These are phyloP conservation scores for Penicillium fimorum DNA, from an alignment of 495 filamentous ascomycete species.

Conservation along the genomic window DNA sequence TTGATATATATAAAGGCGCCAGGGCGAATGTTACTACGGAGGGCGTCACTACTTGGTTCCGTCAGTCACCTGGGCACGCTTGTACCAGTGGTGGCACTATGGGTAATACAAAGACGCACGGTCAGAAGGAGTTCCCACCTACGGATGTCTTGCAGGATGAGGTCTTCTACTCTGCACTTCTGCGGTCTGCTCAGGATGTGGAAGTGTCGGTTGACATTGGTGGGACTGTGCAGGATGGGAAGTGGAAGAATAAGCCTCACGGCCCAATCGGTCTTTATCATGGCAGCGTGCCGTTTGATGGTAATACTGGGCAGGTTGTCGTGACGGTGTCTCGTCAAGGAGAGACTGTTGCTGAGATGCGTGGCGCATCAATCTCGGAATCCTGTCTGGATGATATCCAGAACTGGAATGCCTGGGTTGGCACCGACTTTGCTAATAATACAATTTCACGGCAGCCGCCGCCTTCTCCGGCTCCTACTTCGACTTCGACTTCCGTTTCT, in stretches of 20 bases:
- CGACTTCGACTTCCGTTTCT: not conserved
- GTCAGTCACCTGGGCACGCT: conserved; percentile 32
- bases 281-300: conserved; percentile 44
- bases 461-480: not conserved
- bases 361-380: conserved; percentile 4
- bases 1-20: conserved; percentile 59
- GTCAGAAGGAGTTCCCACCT: conserved; percentile 20
- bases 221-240: conserved; percentile 18
- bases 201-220: conserved; percentile 42
- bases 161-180: conserved; percentile 32
- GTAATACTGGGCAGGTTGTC: conserved; percentile 35
- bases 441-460: not conserved
- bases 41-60: conserved; percentile 53
- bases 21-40: conserved; percentile 29
- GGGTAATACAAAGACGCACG: conserved; percentile 31
- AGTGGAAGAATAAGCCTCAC: conserved; percentile 28
- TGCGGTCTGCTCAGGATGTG: conserved; percentile 22
- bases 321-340: conserved; percentile 6
- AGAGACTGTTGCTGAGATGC: conserved; percentile 6
- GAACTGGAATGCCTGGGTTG: conserved; percentile 13
- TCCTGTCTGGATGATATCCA: conserved; percentile 3
- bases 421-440: not conserved
- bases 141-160: conserved; percentile 24
- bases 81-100: conserved; percentile 32
- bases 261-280: conserved; percentile 49